phyloP scores from a whole-genome alignment of 2,329 filamentous ascomycete species.

The Capronia americana region DNA sequence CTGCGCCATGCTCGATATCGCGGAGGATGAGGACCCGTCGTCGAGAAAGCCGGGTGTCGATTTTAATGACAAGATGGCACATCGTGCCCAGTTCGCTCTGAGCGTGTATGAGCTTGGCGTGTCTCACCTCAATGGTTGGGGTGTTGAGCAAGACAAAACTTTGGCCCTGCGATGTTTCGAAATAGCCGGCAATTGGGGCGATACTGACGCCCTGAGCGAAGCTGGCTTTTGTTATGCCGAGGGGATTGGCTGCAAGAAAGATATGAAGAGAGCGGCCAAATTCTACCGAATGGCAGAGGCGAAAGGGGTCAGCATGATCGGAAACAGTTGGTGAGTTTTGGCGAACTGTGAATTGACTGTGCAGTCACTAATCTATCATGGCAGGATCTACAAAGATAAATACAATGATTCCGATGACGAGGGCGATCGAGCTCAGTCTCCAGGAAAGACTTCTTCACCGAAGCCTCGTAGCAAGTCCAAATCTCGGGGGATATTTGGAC shows the following conservation, averaged over 20 bases:
- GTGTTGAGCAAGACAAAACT: slow-evolving; percentile 87
- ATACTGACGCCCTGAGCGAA: slow-evolving; percentile 90
- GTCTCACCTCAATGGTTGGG: slow-evolving; percentile 98
- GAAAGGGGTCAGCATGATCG: slow-evolving; percentile 96
- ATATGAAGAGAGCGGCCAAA: slow-evolving; percentile 89
- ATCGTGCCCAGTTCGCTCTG: slow-evolving; percentile 90
- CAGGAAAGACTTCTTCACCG: slow-evolving; percentile 24
- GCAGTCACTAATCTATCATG: slow-evolving; percentile 7
- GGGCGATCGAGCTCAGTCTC: slow-evolving; percentile 9
- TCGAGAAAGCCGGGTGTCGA: slow-evolving; percentile 64
- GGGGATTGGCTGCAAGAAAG: slow-evolving; percentile 92
- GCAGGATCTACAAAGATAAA: slow-evolving; percentile 41
- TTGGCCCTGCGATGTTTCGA: slow-evolving; percentile 93
- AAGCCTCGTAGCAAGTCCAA: slow-evolving; percentile 36
- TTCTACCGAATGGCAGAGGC: slow-evolving; percentile 90
- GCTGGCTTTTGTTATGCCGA: slow-evolving; percentile 96
- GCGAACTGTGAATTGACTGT: neutral
- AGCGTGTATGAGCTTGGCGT: slow-evolving; percentile 97
- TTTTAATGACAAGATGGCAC: slow-evolving; percentile 74
- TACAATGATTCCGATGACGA: slow-evolving; percentile 37
- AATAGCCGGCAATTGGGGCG: slow-evolving; percentile 93
- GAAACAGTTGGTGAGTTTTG: slow-evolving; percentile 86
- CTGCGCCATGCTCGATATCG: slow-evolving; percentile 78
- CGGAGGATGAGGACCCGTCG: slow-evolving; percentile 72
- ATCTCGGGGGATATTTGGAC: slow-evolving; percentile 34